These are phyloP conservation scores for Vigna unguiculata DNA, from an alignment of 306 rosid genomes.

Conservation along the genomic window DNA sequence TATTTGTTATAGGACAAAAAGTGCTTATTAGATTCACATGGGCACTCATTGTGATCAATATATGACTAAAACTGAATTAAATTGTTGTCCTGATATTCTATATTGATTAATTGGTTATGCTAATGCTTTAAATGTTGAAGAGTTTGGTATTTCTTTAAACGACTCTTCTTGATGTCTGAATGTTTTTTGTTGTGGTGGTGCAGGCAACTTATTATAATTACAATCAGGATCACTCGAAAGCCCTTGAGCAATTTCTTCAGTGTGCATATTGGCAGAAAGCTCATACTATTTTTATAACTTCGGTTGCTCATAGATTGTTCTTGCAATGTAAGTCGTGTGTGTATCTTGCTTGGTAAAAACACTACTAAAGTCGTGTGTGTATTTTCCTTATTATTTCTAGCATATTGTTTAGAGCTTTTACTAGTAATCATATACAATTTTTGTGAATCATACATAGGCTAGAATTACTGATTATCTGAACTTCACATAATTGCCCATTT, in stretches of 20 bases:
- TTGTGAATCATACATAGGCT: slow-evolving; percentile 12
- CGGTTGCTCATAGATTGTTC: slow-evolving; percentile 80
- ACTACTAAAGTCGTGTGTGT: not conserved
- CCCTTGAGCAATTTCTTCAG: slow-evolving; percentile 84
- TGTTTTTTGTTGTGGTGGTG: slow-evolving; percentile 44
- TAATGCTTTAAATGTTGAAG: slow-evolving; percentile 23
- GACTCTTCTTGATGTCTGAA: slow-evolving; percentile 45
- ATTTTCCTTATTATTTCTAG: not conserved
- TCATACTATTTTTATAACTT: slow-evolving; percentile 74
- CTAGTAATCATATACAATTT: not conserved
- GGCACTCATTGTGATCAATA: not conserved
- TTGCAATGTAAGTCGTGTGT: slow-evolving; percentile 66
- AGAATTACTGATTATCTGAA: slow-evolving; percentile 27
- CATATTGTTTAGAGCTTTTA: not conserved
- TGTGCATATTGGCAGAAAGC: slow-evolving; percentile 96
- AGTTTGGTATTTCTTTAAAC: slow-evolving; percentile 23
- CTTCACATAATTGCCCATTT: slow-evolving; percentile 4
- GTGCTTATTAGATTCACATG: slow-evolving; percentile 29
- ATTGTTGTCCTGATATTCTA: slow-evolving; percentile 23
- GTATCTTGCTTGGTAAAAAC: slow-evolving; percentile 36
- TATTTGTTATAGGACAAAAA: slow-evolving; percentile 5
- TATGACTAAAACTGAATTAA: slow-evolving; percentile 29
- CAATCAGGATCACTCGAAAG: slow-evolving; percentile 68
- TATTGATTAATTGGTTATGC: slow-evolving; percentile 27
- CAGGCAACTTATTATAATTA: slow-evolving; percentile 90